A percentile compares a stretch with the other conserved stretches of the same genome.
Conservation (phyloP, 345 rosid species). For the Mercurialis annua region DNA sequence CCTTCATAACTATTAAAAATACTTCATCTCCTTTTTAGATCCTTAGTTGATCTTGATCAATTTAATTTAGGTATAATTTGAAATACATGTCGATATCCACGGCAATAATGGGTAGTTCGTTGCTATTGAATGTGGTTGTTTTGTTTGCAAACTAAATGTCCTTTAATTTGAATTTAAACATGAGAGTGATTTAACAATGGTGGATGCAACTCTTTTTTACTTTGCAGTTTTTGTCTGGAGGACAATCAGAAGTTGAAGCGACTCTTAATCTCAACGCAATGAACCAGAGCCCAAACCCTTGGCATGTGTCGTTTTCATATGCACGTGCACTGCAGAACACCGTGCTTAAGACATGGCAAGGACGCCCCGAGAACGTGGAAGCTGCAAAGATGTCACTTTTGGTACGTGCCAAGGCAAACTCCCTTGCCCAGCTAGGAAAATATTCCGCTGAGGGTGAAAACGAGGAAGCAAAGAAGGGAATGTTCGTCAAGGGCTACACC, state of each 20-base stretch:
- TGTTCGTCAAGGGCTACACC: conserved; percentile 97
- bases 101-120: not conserved
- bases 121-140: conserved; percentile 1
- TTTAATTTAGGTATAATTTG: not conserved
- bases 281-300: conserved; percentile 97
- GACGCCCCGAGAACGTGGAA: conserved; percentile 68
- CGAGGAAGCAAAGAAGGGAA: conserved; percentile 92
- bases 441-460: conserved; percentile 81
- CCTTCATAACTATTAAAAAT: too few relatives aligned
- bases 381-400: conserved; percentile 82
- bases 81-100: not conserved
- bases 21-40: not conserved
- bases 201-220: not conserved
- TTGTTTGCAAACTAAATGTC: not conserved
- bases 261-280: conserved; percentile 90
- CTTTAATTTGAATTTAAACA: not conserved
- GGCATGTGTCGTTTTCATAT: conserved; percentile 98
- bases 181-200: not conserved
- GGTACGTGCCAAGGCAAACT: conserved; percentile 95
- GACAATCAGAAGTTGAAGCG: conserved; percentile 94
- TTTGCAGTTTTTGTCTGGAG: conserved; percentile 89
- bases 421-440: conserved; percentile 90
- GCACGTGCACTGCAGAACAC: conserved; percentile 95
- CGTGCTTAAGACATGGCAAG: conserved; percentile 97
- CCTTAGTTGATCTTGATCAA: not conserved